Conservation (phyloP, 1,284 basidiomycete genomes). For the Anthracocystis panici-leucophaei region DNA sequence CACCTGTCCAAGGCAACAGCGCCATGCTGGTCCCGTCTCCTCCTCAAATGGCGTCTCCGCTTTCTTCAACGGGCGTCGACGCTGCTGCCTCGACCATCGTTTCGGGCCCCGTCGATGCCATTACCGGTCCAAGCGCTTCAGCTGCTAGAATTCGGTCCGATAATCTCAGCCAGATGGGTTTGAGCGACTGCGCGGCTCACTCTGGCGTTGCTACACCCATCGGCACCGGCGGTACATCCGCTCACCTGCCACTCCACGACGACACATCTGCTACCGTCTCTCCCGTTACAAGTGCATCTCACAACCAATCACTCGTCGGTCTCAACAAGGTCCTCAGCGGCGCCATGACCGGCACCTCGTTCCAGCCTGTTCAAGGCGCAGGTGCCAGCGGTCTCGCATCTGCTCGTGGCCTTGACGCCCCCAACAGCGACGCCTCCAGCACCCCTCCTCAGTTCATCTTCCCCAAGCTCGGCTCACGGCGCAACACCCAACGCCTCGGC, state of each 20-base stretch:
- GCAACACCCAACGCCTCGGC: slow-evolving; percentile 29
- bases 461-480: slow-evolving; percentile 62
- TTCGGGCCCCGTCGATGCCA: slow-evolving; percentile 40
- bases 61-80: slow-evolving; percentile 14
- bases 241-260: slow-evolving; percentile 15
- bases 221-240: slow-evolving; percentile 47
- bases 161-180: slow-evolving; percentile 43
- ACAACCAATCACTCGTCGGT: slow-evolving; percentile 24
- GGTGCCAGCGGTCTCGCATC: slow-evolving; percentile 58
- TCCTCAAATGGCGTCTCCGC: slow-evolving; percentile 26
- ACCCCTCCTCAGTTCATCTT: slow-evolving; percentile 66
- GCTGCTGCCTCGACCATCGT: slow-evolving; percentile 10
- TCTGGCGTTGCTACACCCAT: slow-evolving; percentile 49
- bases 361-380: slow-evolving; percentile 49
- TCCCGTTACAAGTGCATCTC: slow-evolving; percentile 20
- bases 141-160: slow-evolving; percentile 42
- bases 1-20: slow-evolving; percentile 8
- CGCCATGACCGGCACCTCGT: slow-evolving; percentile 39
- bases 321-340: slow-evolving; percentile 51
- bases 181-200: slow-evolving; percentile 43
- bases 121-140: slow-evolving; percentile 38
- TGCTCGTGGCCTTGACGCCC: slow-evolving; percentile 52
- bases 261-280: slow-evolving; percentile 22
- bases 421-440: slow-evolving; percentile 24
- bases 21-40: slow-evolving; percentile 22